Evolutionary conservation across 176 grass and related monocot genomes (phyloP).

Genomic region (Oryza coarctata): DNA sequence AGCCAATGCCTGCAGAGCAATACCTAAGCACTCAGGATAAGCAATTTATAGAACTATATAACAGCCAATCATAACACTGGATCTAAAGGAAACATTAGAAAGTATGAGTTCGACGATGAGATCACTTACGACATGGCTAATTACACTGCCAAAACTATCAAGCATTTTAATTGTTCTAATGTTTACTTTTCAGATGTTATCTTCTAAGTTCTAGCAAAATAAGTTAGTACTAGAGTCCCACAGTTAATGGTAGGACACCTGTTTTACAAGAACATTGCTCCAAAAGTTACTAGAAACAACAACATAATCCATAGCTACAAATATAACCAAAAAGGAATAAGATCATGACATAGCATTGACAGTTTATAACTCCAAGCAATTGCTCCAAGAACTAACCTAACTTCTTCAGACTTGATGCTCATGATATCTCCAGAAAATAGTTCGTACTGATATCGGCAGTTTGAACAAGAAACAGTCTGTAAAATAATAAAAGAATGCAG

Average conservation of each 20-base stretch:
- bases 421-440: constrained; percentile 85
- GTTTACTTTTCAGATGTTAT: not conserved
- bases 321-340: constrained; percentile 17
- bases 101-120: not conserved
- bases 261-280: constrained; percentile 15
- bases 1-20: not conserved
- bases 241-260: not conserved
- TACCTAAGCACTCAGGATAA: not conserved
- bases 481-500: constrained; percentile 28
- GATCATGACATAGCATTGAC: not conserved
- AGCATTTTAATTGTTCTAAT: not conserved
- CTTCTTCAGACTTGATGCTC: constrained; percentile 87
- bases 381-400: constrained; percentile 62
- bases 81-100: not conserved
- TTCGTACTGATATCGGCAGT: constrained; percentile 89
- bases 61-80: not conserved
- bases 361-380: not conserved
- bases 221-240: not conserved
- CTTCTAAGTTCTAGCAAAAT: not conserved
- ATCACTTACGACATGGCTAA: not conserved
- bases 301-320: not conserved
- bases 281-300: constrained; percentile 4
- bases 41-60: not conserved
- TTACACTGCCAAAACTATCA: not conserved
- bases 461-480: constrained; percentile 93